Evolutionary conservation across 208 protist species (phyloP), one percentile per base, ranked within the genome.

Genomic region (Borovskyia barvae): DNA sequence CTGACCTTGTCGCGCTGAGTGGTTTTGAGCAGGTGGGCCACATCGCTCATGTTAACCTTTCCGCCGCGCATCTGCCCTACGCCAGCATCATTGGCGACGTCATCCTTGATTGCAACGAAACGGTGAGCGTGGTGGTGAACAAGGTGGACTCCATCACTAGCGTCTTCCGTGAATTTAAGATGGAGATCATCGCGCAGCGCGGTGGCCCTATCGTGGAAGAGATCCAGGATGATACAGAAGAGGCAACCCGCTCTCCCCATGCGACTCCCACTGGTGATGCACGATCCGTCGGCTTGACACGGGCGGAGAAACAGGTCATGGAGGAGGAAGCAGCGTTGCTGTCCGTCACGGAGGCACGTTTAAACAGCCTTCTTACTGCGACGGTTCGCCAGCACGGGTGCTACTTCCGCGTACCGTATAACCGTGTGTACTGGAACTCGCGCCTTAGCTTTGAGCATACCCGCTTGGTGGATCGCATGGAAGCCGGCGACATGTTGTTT

Each of bases 351-450:
- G 73, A 77, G 47, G 64, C 48, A 1, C 17, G 45, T 8, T 20
- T 71, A 11, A 72, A 87, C 48, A 56, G 61, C 19, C 48, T 89
- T 45, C 67, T 94, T 22, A 75, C 75, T 15, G 85, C 81, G 2
- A 79, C 74, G 15, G 80, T 97, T 53, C 91, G 90, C 33, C 97
- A 99, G 65, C 90, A 96, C 72, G 93, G 86, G 11, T 97, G 86
- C 65, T 52, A 50, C 51, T 99, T 99, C 60, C 72, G 69, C 37
- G 96, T 99, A 29, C 96, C 98, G 52, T 99, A 97, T 80, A 85
- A 92, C 50, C 81, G 94, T 46, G 98, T 99, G 17, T 99, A 99
- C 75, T 99, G 98, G 97, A 99, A 99, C 83, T 97, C 86, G 47
- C 81, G 97, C 15, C 83, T 99, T 15, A 83, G 89, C 48, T 76